Base-by-base conservation (phyloP, 2,329 filamentous ascomycete genomes). In the Pyrenochaeta sp. region DNA sequence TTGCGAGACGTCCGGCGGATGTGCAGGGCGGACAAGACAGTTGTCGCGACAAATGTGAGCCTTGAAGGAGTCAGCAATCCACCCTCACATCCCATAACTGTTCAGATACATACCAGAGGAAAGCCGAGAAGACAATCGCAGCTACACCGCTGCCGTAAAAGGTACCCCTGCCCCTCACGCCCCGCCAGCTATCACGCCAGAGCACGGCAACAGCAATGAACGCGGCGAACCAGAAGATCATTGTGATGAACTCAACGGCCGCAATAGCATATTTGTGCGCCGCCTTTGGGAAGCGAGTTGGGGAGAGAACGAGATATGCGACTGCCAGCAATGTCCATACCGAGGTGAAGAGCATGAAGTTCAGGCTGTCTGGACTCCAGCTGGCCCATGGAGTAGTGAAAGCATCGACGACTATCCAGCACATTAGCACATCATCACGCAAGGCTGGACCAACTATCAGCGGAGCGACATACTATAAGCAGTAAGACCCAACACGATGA, bases 181-280 rank as follows among this genome's bases (percentile, higher is more conserved):
- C 49, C 54, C 54, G 84, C 44, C 77, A 67, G 0, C 80, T 72
- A n/a, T 81, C 76, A 31, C 82, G 81, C 52, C 90, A 75, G 29
- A 77, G 75, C 17, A 83, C 84, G 1, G 88, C 90, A 4, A 92
- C 74, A 1, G 90, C 89, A 55, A 95, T 86, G 61, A 90, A 88
- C 7, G 89, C 90, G 0, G 89, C 87, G 67, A 96, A 95, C 91
- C 91, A 96, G 77, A 96, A 96, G 47, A 96, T 79, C 74, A 87
- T 86, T 26, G 90, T 94, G 15, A 93, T 53, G 43, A 78, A 78
- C 63, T 95, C 88, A 20, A 89, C 78, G 1, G 63, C 85, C n/a
- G 89, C 75, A 15, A 90, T 84, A 30, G 79, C 83, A 36, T 83
- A 82, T 44, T 80, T 82, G 73, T 93, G 86, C 56, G 88, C 87